These are phyloP conservation scores for Boletus rubropictus DNA, from an alignment of 768 basidiomycete species.

Conservation along the genomic window DNA sequence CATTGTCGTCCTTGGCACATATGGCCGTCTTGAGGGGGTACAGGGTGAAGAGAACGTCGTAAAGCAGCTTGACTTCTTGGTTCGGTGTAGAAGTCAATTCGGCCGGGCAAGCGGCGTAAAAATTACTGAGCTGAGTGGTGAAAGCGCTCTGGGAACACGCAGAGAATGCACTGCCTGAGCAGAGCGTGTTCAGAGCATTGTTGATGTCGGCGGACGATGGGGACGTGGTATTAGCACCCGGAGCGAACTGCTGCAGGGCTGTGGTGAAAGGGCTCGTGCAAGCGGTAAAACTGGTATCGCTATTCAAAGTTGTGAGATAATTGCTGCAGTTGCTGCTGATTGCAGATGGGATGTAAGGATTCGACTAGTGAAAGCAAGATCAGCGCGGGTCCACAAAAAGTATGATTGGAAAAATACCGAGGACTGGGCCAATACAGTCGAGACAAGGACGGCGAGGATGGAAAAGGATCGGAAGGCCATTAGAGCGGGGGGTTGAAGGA, in stretches of 20 bases:
- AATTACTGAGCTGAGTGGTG: conserved; percentile 56
- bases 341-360: conserved; percentile 61
- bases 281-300: conserved; percentile 44
- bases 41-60: conserved; percentile 77
- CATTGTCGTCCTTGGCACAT: conserved; percentile 70
- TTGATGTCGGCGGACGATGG: conserved; percentile 41
- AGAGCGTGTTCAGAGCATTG: conserved; percentile 50
- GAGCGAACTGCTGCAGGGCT: conserved; percentile 51
- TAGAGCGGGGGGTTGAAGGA: conserved; percentile 28
- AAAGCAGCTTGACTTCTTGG: conserved; percentile 50
- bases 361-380: conserved; percentile 26
- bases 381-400: not conserved
- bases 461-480: conserved; percentile 49
- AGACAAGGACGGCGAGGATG: conserved; percentile 45
- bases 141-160: conserved; percentile 56
- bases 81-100: conserved; percentile 60
- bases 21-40: conserved; percentile 59
- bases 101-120: conserved; percentile 61
- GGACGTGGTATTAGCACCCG: conserved; percentile 36
- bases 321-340: conserved; percentile 49
- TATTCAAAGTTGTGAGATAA: conserved; percentile 63
- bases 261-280: conserved; percentile 62
- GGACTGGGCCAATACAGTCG: conserved; percentile 48
- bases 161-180: conserved; percentile 39
- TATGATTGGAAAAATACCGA: conserved; percentile 28